Evolutionary conservation across 208 protist species (phyloP), one percentile per base, ranked within the genome.

Genomic region (Leishmania gerbilli): DNA sequence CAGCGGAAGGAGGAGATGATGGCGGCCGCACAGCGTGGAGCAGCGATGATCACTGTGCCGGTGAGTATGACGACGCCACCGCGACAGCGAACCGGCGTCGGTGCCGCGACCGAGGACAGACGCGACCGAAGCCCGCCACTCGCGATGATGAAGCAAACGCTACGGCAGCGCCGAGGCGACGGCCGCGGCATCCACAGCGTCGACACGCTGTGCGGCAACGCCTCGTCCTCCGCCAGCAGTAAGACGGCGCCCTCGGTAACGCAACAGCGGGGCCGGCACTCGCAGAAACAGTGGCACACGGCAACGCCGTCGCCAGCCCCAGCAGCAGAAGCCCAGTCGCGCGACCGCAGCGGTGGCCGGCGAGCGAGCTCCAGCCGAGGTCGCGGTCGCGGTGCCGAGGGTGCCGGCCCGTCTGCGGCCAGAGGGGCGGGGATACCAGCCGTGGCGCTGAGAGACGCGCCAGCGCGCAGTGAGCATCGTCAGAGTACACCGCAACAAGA

Each of bases 81-180:
- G 24, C 74, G 71, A 34, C 71, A 76, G 17, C 71, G 71, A 21
- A 11, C 19, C 5, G 31, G 71, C 11, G 24, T n/a, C 51, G 27
- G 51, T 19, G 42, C 51, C 6, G 53, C 49, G 65, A 6, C 8
- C 11, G 34, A 77, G 24, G 40, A 75, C 42, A 37, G 77, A 13
- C 82, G 82, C 42, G 31, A 81, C 62, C 82, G 82, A 58, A 85
- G 82, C 64, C 82, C 82, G 2, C 82, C 82, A 31, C 82, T 85
- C 1, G 82, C 82, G 37, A 49, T 79, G 82, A 85, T 85, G 82
- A 51, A 75, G 62, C 69, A 49, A 3, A 27, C 77, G 1, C 67
- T 85, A 31, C 82, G 82, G 55, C 55, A 79, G 60, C 31, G 64
- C 8, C 34, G 74, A 1, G 51, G 15, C 21, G 49, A 45, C 37